Conservation (phyloP, 1,139 yeast genomes). For the Pichia kudriavzevii region DNA sequence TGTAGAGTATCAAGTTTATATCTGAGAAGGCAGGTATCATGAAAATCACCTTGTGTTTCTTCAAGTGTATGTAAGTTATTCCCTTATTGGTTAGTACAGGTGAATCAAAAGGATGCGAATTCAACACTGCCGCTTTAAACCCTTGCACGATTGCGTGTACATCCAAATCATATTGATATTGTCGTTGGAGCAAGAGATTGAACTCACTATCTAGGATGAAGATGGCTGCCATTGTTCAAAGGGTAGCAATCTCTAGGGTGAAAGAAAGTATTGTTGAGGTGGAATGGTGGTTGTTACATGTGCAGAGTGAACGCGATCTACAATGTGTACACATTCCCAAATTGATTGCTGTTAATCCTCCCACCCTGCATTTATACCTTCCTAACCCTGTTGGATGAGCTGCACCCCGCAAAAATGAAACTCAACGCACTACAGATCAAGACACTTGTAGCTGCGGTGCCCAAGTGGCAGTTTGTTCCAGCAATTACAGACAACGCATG, state of each 20-base stretch:
- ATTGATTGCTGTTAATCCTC: too few relatives aligned
- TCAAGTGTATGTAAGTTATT: slow-evolving; percentile 47
- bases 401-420: too few relatives aligned
- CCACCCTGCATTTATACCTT: too few relatives aligned
- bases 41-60: slow-evolving; percentile 47
- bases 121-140: slow-evolving; percentile 27
- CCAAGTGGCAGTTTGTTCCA: slow-evolving; percentile 9
- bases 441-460: slow-evolving; percentile 7
- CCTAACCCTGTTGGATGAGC: too few relatives aligned
- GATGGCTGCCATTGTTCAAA: too few relatives aligned
- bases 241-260: too few relatives aligned
- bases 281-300: too few relatives aligned
- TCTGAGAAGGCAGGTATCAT: slow-evolving; percentile 43
- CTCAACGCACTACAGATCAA: slow-evolving; percentile 10
- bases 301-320: too few relatives aligned
- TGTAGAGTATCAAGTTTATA: slow-evolving; percentile 48
- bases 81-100: slow-evolving; percentile 31
- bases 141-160: slow-evolving; percentile 33
- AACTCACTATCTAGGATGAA: slow-evolving; percentile 57
- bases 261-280: too few relatives aligned
- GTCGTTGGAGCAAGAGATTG: slow-evolving; percentile 50
- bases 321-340: too few relatives aligned
- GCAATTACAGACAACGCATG: neutral
- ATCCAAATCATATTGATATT: slow-evolving; percentile 50
- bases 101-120: slow-evolving; percentile 5